Conservation (phyloP, 163 green algal species). For the Picocystis sp. region DNA sequence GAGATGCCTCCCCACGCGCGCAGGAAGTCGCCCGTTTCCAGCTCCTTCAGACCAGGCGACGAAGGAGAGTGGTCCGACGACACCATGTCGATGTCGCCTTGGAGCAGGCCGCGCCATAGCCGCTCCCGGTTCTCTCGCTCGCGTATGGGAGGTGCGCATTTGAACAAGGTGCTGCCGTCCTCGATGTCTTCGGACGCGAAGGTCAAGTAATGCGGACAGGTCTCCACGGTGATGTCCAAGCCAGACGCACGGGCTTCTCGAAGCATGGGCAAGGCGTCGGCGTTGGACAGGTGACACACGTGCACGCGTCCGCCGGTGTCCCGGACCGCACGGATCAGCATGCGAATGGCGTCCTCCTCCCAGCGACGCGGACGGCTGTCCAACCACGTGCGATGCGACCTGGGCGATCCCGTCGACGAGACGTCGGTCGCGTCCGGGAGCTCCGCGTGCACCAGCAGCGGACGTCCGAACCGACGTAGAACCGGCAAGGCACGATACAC, state of each 20-base stretch:
- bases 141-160: slow-evolving; percentile 64
- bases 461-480: slow-evolving; percentile 42
- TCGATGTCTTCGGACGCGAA: slow-evolving; percentile 58
- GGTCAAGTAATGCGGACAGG: slow-evolving; percentile 78
- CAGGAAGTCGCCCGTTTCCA: slow-evolving; percentile 56
- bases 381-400: slow-evolving; percentile 44
- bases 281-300: slow-evolving; percentile 67
- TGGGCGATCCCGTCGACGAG: slow-evolving; percentile 14
- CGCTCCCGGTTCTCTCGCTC: slow-evolving; percentile 32
- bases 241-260: slow-evolving; percentile 26
- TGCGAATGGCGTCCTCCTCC: slow-evolving; percentile 51
- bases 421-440: slow-evolving; percentile 22
- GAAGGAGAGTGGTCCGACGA: slow-evolving; percentile 76
- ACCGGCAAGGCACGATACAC: slow-evolving; percentile 55
- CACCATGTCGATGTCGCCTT: slow-evolving; percentile 53
- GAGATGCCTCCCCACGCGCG: slow-evolving; percentile 83
- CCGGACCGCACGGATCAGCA: slow-evolving; percentile 36
- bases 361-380: slow-evolving; percentile 44
- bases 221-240: slow-evolving; percentile 70
- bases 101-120: slow-evolving; percentile 23
- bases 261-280: slow-evolving; percentile 25
- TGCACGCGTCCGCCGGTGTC: slow-evolving; percentile 43
- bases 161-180: slow-evolving; percentile 49
- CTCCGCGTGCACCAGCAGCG: slow-evolving; percentile 75
- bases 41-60: slow-evolving; percentile 46